Base-by-base conservation (phyloP, 2,329 filamentous ascomycete genomes). In the Fusarium sterilihyphosum region DNA sequence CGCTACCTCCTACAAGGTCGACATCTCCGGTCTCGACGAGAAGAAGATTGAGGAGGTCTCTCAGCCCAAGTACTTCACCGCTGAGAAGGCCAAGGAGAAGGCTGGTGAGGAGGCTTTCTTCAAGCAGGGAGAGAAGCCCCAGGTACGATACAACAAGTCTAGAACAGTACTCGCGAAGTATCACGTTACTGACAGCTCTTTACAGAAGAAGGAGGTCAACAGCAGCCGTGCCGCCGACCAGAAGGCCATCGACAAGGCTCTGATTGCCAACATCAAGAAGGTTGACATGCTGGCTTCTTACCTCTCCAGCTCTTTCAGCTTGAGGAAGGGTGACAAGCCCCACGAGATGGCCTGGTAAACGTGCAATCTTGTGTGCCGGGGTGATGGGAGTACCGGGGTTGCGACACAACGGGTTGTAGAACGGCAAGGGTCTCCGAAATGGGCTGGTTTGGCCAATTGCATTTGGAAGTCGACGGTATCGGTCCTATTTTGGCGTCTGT, bases 271-370 rank as follows among this genome's bases (percentile, higher is more conserved):
- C 87, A 96, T 99, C 91, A 98, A 98, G 94, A 98, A 98, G 92
- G 95, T 97, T 87, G 93, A 95, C 81, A 89, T 96, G 88, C 93
- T 99, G 82, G 88, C 92, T 85, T 94, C 92, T 89, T 99, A 99
- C 92, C 94, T 99, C 82, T 91, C 91, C 84, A 94, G 93, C 87
- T 94, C 93, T 85, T 99, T 99, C 94, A 97, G 94, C 92, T 92
- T 99, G 88, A 94, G 96, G 89, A 98, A 95, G 91, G 96, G 96
- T 84, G 96, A 99, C 91, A 95, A 96, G 93, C 96, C 96, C 88
- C 96, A 99, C 90, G 94, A 97, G 92, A 98, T 99, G 96, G 94
- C 94, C 89, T 99, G 96, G 92, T 99, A 98, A 88, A 91, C 75
- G 78, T 77, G 74, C 78, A 79, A 80, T 75, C 71, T 74, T 79